Conservation (phyloP, 805 yeast species). For the Ogataea degrootiae region DNA sequence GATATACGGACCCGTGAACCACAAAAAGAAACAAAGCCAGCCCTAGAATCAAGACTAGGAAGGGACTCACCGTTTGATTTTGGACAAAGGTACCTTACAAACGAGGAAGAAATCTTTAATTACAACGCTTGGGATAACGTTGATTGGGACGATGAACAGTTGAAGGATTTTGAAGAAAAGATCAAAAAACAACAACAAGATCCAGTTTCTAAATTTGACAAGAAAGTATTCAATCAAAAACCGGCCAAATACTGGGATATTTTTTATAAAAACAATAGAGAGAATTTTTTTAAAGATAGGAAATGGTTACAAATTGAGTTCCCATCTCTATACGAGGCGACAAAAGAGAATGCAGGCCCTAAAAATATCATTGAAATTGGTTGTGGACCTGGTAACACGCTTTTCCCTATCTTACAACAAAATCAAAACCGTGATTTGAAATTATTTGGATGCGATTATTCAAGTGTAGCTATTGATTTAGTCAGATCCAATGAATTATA, state of each 20-base stretch:
- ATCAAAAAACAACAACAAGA: slow-evolving; percentile 68
- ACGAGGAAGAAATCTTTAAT: slow-evolving; percentile 78
- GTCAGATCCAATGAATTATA: slow-evolving; percentile 64
- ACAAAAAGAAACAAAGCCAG: slow-evolving; percentile 32
- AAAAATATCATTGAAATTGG: slow-evolving; percentile 84
- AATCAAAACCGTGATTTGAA: slow-evolving; percentile 74
- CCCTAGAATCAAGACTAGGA: slow-evolving; percentile 58
- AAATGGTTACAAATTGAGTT: slow-evolving; percentile 96
- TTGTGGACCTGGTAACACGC: slow-evolving; percentile 97
- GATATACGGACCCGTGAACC: too few species aligned
- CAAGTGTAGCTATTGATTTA: slow-evolving; percentile 82
- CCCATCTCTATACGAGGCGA: slow-evolving; percentile 76
- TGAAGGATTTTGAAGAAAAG: slow-evolving; percentile 65
- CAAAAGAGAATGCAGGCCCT: slow-evolving; percentile 66
- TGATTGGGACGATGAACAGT: slow-evolving; percentile 93
- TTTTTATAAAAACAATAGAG: slow-evolving; percentile 84
- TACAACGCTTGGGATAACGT: slow-evolving; percentile 98
- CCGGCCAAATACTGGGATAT: slow-evolving; percentile 96
- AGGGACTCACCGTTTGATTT: slow-evolving; percentile 88
- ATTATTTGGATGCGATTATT: slow-evolving; percentile 85
- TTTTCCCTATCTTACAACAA: slow-evolving; percentile 81
- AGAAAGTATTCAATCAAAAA: slow-evolving; percentile 66
- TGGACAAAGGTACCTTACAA: slow-evolving; percentile 75
- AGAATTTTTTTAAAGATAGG: slow-evolving; percentile 93
- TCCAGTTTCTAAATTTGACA: slow-evolving; percentile 89